These are phyloP conservation scores for Paecilomyces dactylethromorphus DNA, from an alignment of 2,329 filamentous ascomycete species.

Conservation along the genomic window DNA sequence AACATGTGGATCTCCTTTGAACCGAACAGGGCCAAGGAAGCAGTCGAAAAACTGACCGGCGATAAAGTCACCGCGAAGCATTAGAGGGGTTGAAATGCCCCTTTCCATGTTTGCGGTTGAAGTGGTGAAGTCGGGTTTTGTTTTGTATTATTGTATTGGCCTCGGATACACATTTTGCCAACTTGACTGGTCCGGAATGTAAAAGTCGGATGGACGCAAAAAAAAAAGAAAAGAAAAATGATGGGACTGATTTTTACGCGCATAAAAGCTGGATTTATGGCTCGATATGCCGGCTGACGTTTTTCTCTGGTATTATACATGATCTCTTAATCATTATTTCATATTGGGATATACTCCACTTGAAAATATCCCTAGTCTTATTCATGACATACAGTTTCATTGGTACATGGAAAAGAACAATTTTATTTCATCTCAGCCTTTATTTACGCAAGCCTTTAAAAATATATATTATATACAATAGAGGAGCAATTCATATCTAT, in stretches of 20 bases:
- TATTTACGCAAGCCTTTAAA: no score
- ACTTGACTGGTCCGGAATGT: background rate
- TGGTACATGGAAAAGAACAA: no score
- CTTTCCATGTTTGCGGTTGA: conserved; percentile 19
- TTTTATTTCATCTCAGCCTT: no score
- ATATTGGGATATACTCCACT: no score
- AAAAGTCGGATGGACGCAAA: background rate
- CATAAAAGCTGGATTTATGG: background rate
- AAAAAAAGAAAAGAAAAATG: no score
- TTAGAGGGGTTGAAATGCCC: conserved; percentile 43
- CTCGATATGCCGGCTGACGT: no score
- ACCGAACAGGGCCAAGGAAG: conserved; percentile 53
- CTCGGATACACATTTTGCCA: background rate
- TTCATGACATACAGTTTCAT: no score
- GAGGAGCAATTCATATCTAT: no score
- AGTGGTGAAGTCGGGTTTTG: background rate
- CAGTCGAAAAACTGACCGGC: conserved; percentile 59
- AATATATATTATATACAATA: no score
- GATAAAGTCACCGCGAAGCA: conserved; percentile 60
- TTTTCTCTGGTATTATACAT: no score
- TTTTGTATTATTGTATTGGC: background rate
- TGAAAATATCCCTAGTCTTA: no score
- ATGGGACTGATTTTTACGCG: background rate
- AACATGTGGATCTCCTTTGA: conserved; percentile 21
- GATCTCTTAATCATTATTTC: no score